These are phyloP conservation scores for Bretziella fagacearum DNA, from an alignment of 2,329 filamentous ascomycete species.

Conservation along the genomic window DNA sequence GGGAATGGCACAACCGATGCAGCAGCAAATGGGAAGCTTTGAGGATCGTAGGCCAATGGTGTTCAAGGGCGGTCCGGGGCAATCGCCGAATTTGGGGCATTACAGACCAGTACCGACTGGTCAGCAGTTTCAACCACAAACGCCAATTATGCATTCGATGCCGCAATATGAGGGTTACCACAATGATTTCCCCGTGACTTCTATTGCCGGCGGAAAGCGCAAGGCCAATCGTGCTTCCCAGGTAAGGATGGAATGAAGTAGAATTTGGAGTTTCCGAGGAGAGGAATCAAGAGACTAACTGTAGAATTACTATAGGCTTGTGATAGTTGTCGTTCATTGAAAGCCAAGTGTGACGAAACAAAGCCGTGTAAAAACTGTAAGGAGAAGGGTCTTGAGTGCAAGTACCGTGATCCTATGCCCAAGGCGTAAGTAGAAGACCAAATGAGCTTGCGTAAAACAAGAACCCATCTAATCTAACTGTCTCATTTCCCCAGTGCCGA, in stretches of 20 bases:
- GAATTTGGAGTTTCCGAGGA: neutral
- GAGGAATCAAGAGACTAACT: slow-evolving; percentile 12
- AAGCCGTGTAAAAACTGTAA: slow-evolving; percentile 73
- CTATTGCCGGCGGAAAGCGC: slow-evolving; percentile 27
- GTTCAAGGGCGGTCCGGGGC: neutral
- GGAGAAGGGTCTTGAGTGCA: slow-evolving; percentile 68
- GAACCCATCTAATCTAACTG: neutral
- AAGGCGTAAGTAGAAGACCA: slow-evolving; percentile 66
- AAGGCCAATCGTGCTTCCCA: slow-evolving; percentile 50
- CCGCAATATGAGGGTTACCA: neutral
- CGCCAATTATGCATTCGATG: slow-evolving; percentile 8
- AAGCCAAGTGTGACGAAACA: slow-evolving; percentile 82
- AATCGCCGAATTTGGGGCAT: neutral
- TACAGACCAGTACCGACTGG: neutral
- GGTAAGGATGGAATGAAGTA: slow-evolving; percentile 24
- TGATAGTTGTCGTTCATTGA: slow-evolving; percentile 71
- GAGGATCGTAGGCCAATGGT: neutral
- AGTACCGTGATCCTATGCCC: slow-evolving; percentile 78
- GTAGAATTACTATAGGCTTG: slow-evolving; percentile 49
- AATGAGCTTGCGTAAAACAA: neutral
- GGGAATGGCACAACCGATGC: neutral
- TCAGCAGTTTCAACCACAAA: slow-evolving; percentile 3
- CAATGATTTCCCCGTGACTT: neutral
- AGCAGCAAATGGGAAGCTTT: neutral
- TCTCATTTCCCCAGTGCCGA: slow-evolving; percentile 29